phyloP scores from a whole-genome alignment of 1,139 yeast genomes.

The Debaryomyces subglobosus region DNA sequence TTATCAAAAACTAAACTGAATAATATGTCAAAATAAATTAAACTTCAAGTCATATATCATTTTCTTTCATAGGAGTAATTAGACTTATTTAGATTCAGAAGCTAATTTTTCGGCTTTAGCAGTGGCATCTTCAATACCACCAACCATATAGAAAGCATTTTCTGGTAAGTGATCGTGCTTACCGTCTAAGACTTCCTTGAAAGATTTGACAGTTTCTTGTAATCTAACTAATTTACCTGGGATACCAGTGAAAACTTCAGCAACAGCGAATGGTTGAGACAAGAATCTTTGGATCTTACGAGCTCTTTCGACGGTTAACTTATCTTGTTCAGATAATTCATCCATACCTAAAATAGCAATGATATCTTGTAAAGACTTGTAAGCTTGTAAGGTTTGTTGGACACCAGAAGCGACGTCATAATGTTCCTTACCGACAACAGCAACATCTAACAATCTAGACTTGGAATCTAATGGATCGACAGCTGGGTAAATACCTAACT shows the following conservation, averaged over 20 bases:
- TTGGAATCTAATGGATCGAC: conserved; percentile 99
- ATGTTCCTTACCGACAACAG: conserved; percentile 99
- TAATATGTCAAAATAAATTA: conserved; percentile 15
- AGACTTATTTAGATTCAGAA: conserved; percentile 76
- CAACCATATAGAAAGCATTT: conserved; percentile 99
- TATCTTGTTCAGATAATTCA: conserved; percentile 97
- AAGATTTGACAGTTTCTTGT: conserved; percentile 90
- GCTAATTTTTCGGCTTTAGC: conserved; percentile 99
- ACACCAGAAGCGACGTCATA: conserved; percentile 92
- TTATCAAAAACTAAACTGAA: conserved; percentile 15
- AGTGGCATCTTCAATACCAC: conserved; percentile 97
- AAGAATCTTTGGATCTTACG: conserved; percentile 99
- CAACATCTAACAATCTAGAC: conserved; percentile 96
- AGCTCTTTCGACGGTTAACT: conserved; percentile 99
- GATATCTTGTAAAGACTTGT: conserved; percentile 99
- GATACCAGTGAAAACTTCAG: conserved; percentile 99
- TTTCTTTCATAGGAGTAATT: conserved; percentile 11
- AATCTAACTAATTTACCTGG: conserved; percentile 97
- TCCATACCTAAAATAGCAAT: conserved; percentile 99
- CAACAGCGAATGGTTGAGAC: conserved; percentile 99
- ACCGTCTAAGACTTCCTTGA: conserved; percentile 97
- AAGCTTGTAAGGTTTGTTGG: conserved; percentile 98
- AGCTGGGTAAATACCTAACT: conserved; percentile 99
- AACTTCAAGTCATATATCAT: conserved; percentile 17
- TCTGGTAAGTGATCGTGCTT: conserved; percentile 99